Base-by-base conservation (phyloP, 2,329 filamentous ascomycete species). In the Amylocarpus encephaloides region DNA sequence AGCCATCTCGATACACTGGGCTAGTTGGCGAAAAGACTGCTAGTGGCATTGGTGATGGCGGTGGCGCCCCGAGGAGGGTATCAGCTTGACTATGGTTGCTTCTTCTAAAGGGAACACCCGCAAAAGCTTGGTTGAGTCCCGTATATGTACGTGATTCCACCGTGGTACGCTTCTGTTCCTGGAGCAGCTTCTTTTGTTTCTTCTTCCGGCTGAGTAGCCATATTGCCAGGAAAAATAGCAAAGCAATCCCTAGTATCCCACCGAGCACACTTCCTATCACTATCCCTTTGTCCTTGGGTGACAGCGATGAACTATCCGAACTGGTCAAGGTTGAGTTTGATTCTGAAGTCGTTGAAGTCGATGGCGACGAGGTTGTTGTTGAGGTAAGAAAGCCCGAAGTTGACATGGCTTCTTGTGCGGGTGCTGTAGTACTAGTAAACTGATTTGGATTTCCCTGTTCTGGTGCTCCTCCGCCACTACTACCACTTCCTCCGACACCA, bases 141-240 rank as follows among this genome's bases (percentile, higher is more conserved):
- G 45, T 38, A 19, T 40, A 40, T 10, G n/a, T 47, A 19, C 45
- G 19, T 18, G 34, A 39, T 41, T 47, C 45, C 19, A 41, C 18
- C n/a, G 35, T 41, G 12, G 26, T 35, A 7, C 15, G 34, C 16
- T 41, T 47, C 22, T 47, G n/a, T 10, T 16, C 26, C n/a, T 40
- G 16, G 22, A 15, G 15, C n/a, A 29, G n/a, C 26, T 41, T 47
- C 29, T 13, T 35, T 16, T 9, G 9, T 30, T 41, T 32, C 48
- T 50, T 43, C 32, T 43, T 39, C 26, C 34, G 34, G 26, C 16
- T 18, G 12, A 38, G 40, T 6, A 38, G 18, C 30, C 18, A 29
- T 16, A 48, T 4, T 18, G 32, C 36, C 16, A 41, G 5, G 22
- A 26, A 26, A 26, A 26, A 26, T 7, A 26, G 22, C 22, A 26